Evolutionary conservation across 768 basidiomycete species (phyloP).

Genomic region (Amanita rubescens): DNA sequence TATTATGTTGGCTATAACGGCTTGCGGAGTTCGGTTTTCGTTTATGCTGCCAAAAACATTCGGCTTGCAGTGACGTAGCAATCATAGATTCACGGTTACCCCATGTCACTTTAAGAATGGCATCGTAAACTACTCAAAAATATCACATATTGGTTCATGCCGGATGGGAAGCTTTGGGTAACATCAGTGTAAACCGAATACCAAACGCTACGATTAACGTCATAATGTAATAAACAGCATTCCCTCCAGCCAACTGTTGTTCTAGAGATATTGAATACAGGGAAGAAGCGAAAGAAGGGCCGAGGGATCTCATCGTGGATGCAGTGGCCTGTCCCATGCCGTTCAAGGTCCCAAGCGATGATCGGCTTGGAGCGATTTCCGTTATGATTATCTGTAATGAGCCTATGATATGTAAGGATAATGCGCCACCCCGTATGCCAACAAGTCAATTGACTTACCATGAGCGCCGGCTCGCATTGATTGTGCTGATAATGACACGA

Average conservation of each 20-base stretch:
- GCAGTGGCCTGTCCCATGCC: background rate
- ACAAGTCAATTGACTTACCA: background rate
- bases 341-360: background rate
- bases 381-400: background rate
- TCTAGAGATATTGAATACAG: background rate
- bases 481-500: background rate
- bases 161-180: too few relatives aligned
- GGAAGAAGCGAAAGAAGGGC: background rate
- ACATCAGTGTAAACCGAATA: background rate
- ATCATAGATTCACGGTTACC: too few relatives aligned
- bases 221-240: conserved; percentile 1
- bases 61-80: too few relatives aligned
- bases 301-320: background rate
- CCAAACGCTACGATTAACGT: background rate
- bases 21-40: too few relatives aligned
- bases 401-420: background rate
- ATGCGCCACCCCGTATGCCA: background rate
- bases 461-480: background rate
- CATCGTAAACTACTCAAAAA: too few relatives aligned
- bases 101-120: too few relatives aligned
- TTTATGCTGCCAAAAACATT: too few relatives aligned
- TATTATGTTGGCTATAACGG: too few relatives aligned
- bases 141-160: too few relatives aligned
- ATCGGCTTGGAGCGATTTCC: background rate
- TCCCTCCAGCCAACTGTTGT: background rate